These are phyloP conservation scores for Colletotrichum somersetense DNA, from an alignment of 2,329 filamentous ascomycete genomes.

Conservation along the genomic window DNA sequence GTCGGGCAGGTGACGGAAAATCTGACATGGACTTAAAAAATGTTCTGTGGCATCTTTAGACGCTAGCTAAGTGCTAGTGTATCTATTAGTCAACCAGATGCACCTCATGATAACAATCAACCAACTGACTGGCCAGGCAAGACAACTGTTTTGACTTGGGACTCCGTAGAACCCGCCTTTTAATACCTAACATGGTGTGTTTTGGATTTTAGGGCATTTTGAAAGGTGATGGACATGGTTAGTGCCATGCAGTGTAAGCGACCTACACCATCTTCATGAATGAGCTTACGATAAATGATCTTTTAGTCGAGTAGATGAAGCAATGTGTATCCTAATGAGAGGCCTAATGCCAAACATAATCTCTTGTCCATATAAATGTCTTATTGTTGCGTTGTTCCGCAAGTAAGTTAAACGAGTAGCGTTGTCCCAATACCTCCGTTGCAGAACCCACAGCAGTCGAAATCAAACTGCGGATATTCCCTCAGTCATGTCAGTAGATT, in stretches of 20 bases:
- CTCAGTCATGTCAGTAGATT: not conserved
- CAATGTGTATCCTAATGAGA: not conserved
- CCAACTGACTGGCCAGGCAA: not conserved
- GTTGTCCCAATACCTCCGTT: not conserved
- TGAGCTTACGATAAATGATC: not conserved
- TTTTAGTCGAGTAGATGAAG: not conserved
- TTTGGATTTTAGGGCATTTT: not conserved
- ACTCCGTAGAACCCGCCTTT: too few relatives aligned
- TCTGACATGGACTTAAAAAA: too few relatives aligned
- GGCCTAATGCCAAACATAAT: not conserved
- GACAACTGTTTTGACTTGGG: not conserved
- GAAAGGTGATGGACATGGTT: not conserved
- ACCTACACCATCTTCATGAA: not conserved
- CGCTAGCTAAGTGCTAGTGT: too few relatives aligned
- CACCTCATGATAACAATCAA: too few relatives aligned
- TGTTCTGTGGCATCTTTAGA: too few relatives aligned
- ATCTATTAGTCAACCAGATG: not conserved
- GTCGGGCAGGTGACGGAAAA: not conserved
- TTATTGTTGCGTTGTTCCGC: too few relatives aligned
- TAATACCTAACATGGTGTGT: fast-evolving
- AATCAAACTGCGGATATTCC: too few relatives aligned
- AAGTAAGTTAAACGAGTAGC: too few relatives aligned
- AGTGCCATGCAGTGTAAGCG: not conserved
- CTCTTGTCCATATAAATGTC: not conserved
- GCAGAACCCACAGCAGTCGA: not conserved